Evolutionary conservation across 768 basidiomycete genomes (phyloP).

Genomic region (Russula brevipes): DNA sequence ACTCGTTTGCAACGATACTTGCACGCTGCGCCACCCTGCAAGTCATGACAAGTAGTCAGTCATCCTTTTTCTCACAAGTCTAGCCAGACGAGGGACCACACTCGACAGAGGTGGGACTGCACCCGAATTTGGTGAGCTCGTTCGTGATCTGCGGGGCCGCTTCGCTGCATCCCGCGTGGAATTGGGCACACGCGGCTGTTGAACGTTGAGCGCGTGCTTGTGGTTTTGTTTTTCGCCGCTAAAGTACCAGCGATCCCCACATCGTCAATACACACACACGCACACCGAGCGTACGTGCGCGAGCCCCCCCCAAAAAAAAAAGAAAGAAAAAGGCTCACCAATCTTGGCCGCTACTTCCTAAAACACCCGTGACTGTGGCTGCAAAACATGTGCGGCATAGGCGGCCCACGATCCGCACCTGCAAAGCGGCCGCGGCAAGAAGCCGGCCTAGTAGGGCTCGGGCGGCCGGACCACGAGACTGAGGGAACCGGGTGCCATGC

Average conservation of each 20-base stretch:
- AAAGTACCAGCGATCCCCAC: background rate
- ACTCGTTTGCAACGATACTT: constrained; percentile 72
- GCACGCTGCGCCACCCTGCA: constrained; percentile 70
- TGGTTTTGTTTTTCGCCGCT: constrained; percentile 74
- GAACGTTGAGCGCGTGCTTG: constrained; percentile 74
- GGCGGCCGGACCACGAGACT: constrained; percentile 51
- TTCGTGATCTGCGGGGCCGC: constrained; percentile 68
- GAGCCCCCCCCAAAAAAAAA: background rate
- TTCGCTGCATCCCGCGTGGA: constrained; percentile 69
- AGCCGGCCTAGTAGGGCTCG: constrained; percentile 51
- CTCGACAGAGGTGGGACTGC: constrained; percentile 64
- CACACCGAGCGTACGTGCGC: background rate
- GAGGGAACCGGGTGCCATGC: constrained; percentile 72
- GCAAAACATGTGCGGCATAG: constrained; percentile 67
- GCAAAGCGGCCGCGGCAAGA: constrained; percentile 39
- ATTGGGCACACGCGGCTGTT: constrained; percentile 62
- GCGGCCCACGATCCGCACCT: constrained; percentile 64
- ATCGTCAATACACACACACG: background rate
- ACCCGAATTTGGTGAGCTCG: constrained; percentile 79
- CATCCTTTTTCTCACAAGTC: background rate
- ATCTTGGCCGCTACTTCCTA: constrained; percentile 71
- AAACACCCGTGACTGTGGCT: constrained; percentile 69
- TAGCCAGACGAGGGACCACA: background rate
- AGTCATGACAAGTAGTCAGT: background rate
- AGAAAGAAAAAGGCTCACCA: constrained; percentile 38